Conservation (phyloP, 2,329 filamentous ascomycete species). For the Paradendryphiella salina region DNA sequence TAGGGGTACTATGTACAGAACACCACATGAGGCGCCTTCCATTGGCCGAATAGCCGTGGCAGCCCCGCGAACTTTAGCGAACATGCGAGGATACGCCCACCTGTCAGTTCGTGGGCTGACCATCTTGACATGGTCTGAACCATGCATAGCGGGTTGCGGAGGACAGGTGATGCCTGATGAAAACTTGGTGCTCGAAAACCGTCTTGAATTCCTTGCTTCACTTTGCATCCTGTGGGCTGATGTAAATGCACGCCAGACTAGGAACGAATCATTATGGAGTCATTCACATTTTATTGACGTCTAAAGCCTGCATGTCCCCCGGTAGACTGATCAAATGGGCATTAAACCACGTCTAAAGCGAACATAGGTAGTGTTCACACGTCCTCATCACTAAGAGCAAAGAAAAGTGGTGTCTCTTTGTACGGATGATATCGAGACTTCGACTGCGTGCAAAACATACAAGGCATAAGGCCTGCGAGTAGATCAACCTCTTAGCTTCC, state of each 20-base stretch:
- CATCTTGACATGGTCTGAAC: constrained; percentile 13
- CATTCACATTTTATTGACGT: not conserved
- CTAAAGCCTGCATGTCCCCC: no score
- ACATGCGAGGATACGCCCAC: constrained; percentile 20
- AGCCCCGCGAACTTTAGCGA: constrained; percentile 6
- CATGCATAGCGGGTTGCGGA: not conserved
- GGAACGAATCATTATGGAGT: not conserved
- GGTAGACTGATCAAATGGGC: no score
- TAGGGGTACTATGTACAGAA: constrained; percentile 14
- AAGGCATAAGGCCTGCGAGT: no score
- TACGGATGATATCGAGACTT: no score
- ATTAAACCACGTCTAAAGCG: no score
- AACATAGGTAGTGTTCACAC: not conserved
- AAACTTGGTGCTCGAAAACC: constrained; percentile 11
- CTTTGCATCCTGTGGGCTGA: not conserved
- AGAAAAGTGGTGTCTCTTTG: no score
- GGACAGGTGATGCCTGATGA: constrained; percentile 15
- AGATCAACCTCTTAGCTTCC: no score
- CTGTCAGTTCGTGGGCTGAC: constrained; percentile 14
- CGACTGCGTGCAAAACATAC: no score
- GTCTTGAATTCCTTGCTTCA: constrained; percentile 10
- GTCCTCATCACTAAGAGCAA: no score
- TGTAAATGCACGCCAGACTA: not conserved
- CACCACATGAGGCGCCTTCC: constrained; percentile 8
- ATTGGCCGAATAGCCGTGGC: constrained; percentile 12